Conservation (phyloP, 345 rosid species). For the Populus pruinosa region DNA sequence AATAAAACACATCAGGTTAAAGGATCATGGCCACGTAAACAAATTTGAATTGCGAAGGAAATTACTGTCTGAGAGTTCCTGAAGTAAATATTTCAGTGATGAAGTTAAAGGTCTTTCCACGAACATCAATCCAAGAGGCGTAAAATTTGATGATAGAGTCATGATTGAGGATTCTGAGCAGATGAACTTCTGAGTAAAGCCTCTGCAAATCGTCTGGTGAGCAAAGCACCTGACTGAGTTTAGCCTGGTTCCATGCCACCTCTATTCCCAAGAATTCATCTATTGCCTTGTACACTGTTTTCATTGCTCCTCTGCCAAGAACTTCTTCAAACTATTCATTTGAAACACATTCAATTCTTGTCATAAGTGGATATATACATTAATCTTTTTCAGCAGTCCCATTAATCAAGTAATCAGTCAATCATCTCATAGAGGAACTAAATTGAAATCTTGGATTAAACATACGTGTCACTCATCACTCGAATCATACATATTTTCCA, state of each 20-base stretch:
- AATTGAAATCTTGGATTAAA: not conserved
- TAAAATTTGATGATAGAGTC: constrained; percentile 63
- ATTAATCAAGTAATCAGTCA: not conserved
- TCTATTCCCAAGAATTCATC: constrained; percentile 72
- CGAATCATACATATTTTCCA: too few relatives aligned
- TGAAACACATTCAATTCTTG: not conserved
- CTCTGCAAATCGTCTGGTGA: constrained; percentile 75
- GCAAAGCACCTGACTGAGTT: constrained; percentile 48
- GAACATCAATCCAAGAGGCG: constrained; percentile 73
- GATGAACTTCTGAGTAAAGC: constrained; percentile 82
- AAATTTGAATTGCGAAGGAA: not conserved
- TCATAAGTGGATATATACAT: not conserved
- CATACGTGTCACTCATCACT: not conserved
- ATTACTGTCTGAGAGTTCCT: constrained; percentile 72
- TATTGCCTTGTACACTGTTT: constrained; percentile 76
- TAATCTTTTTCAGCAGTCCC: not conserved
- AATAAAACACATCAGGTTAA: not conserved
- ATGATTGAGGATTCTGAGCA: constrained; percentile 69
- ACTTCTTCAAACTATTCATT: constrained; percentile 50
- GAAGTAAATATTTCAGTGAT: constrained; percentile 89
- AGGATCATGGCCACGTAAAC: too few relatives aligned
- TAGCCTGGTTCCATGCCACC: constrained; percentile 81
- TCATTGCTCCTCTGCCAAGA: constrained; percentile 82
- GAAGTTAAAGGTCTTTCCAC: constrained; percentile 62
- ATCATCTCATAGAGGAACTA: not conserved